phyloP scores from a whole-genome alignment of 805 yeast genomes.

The Grigorovia yakushimaensis region DNA sequence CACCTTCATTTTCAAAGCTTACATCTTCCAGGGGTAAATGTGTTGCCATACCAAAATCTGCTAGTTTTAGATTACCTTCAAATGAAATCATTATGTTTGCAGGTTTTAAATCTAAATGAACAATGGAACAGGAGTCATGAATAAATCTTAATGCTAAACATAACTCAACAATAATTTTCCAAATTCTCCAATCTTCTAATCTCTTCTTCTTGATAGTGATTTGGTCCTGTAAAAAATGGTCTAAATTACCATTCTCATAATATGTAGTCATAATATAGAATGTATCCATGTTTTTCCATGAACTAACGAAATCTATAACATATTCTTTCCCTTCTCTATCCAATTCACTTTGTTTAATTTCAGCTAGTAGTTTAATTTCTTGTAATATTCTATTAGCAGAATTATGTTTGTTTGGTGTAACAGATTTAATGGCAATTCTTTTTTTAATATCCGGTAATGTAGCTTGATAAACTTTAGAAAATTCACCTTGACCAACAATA shows the following conservation, averaged over 20 bases:
- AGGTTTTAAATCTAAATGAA: slow-evolving; percentile 90
- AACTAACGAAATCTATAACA: slow-evolving; percentile 67
- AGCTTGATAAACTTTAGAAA: slow-evolving; percentile 80
- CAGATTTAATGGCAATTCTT: slow-evolving; percentile 78
- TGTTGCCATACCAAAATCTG: slow-evolving; percentile 94
- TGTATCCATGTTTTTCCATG: slow-evolving; percentile 71
- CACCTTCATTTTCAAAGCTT: slow-evolving; percentile 88
- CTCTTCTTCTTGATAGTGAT: slow-evolving; percentile 45
- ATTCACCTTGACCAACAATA: slow-evolving; percentile 76
- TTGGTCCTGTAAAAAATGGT: slow-evolving; percentile 70
- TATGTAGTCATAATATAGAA: slow-evolving; percentile 89
- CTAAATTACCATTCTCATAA: slow-evolving; percentile 90
- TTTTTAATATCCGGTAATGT: slow-evolving; percentile 46
- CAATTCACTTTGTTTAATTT: slow-evolving; percentile 35
- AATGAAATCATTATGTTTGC: slow-evolving; percentile 90
- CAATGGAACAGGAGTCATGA: slow-evolving; percentile 59
- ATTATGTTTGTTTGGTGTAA: slow-evolving; percentile 40
- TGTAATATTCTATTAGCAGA: slow-evolving; percentile 21
- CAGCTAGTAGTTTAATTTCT: slow-evolving; percentile 24
- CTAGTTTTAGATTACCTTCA: slow-evolving; percentile 88
- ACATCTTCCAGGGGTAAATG: slow-evolving; percentile 55
- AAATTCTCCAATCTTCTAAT: slow-evolving; percentile 92
- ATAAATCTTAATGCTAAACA: slow-evolving; percentile 70
- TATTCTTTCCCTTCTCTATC: slow-evolving; percentile 55
- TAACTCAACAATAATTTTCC: slow-evolving; percentile 89